Evolutionary conservation across 73 alveolate species (phyloP), one percentile per base, ranked within the genome.

Genomic region (Uronychia setigera): DNA sequence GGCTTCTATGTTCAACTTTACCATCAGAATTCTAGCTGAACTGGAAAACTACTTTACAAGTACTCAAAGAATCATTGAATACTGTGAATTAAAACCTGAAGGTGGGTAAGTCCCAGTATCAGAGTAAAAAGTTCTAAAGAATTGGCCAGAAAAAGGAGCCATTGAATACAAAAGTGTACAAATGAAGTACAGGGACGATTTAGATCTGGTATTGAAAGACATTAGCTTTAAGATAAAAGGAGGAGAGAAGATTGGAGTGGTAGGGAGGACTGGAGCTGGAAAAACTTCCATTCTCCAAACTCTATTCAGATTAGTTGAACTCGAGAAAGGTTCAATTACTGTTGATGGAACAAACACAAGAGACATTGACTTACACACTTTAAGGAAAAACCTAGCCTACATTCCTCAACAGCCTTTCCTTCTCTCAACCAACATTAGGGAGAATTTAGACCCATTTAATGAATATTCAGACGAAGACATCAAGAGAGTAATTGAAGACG

Each of bases 341-440:
- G 87, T 91, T 0, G 93, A 80, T 75, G 94, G 92, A 5, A 58
- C 29, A 35, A 75, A 91, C 67, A 87, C 77, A 0, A 74, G 33
- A 75, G 59, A 76, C 32, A 59, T 92, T 0, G 94, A 94, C 11
- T 76, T 95, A 26, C 93, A 91, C 33, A 80, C 80, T 58, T 81
- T 95, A 81, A 91, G 98, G 77, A 81, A 87, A 87, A 31, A 81
- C 60, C 33, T 95, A 76, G 91, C 98, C 76, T 86, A 86, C 79
- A 95, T 95, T 28, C 98, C 98, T 14, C 97, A 95, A 81, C 91
- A 85, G 67, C 97, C 98, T 1, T 94, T 95, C 59, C 93, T 93
- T 76, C 34, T 87, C 29, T 86, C 81, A 59, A 93, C 91, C n/a
- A 86, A 92, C 1, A 79, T 93, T 33, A 87, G 90, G 74, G 92